Conservation (phyloP, 257 asterid genomes). For the Jacaranda mimosifolia region DNA sequence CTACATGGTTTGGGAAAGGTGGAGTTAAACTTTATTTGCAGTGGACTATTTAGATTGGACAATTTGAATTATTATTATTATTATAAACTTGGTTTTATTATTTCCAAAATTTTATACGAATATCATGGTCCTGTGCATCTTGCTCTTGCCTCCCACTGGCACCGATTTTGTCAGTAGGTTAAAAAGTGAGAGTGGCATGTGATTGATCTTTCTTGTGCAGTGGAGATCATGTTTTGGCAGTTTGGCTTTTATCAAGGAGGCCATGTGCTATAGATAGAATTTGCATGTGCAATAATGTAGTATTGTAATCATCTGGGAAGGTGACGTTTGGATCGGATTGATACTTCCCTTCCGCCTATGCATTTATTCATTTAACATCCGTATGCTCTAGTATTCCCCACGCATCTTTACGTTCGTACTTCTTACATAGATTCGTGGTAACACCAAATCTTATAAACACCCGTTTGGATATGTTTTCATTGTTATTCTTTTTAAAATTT, state of each 20-base stretch:
- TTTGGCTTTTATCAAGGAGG: conserved; percentile 24
- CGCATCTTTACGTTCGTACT: neutral
- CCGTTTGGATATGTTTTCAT: neutral
- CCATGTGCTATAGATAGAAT: conserved; percentile 36
- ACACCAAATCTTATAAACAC: neutral
- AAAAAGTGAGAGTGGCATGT: conserved; percentile 23
- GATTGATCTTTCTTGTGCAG: conserved; percentile 30
- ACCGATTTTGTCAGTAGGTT: conserved; percentile 29
- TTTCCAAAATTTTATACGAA: conserved; percentile 23
- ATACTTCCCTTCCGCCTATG: neutral
- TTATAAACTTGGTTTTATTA: conserved; percentile 2
- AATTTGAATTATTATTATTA: neutral
- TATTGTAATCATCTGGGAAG: conserved; percentile 5
- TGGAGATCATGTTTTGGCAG: conserved; percentile 39
- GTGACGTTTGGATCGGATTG: conserved; percentile 14
- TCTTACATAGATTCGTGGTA: neutral
- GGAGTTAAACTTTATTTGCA: too few species aligned
- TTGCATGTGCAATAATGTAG: conserved; percentile 32
- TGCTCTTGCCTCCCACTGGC: neutral
- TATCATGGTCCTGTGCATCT: conserved; percentile 21
- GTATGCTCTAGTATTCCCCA: too few species aligned
- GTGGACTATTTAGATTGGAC: neutral
- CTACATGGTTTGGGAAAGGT: too few species aligned
- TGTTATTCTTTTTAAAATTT: too few species aligned
- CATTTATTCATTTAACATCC: neutral